phyloP scores from a whole-genome alignment of 176 grass and related monocot genomes.

The Sorghum bicolor region Sorghum_bicolor_NCBIv3 NC_012872.2:57379501-57380000 shows the following conservation, averaged over 20 bases:
- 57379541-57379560: slow-evolving; percentile 98
- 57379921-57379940: neutral
- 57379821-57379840: neutral
- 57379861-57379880: neutral
- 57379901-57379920: neutral
- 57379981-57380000: neutral
- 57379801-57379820: neutral
- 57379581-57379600: neutral
- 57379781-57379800: neutral
- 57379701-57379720: neutral
- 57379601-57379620: neutral
- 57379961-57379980: neutral
- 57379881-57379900: neutral
- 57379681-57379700: neutral
- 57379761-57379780: neutral
- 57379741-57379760: neutral
- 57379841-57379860: neutral
- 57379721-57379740: neutral
- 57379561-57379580: slow-evolving; percentile 93
- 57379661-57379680: neutral
- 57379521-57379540: slow-evolving; percentile 67
- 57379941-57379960: neutral
- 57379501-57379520: slow-evolving; percentile 58
- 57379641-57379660: neutral
- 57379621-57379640: neutral